Evolutionary conservation across 129 eudicot genomes (phyloP).

Genomic region (Deinandra increscens): DNA sequence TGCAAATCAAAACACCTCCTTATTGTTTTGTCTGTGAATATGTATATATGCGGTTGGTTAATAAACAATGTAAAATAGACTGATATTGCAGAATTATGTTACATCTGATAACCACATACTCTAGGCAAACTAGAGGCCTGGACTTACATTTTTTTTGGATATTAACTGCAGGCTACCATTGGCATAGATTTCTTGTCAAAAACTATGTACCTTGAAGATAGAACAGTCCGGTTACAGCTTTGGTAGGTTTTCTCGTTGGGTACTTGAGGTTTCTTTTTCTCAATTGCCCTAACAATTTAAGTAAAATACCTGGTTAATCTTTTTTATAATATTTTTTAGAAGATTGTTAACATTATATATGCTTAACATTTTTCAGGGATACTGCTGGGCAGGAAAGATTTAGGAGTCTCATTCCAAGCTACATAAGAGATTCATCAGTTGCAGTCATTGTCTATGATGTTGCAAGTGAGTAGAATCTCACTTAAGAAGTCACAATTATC

Average conservation of each 20-base stretch:
- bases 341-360: neutral
- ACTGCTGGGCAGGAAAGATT: conserved; percentile 98
- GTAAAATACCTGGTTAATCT: neutral
- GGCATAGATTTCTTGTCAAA: conserved; percentile 85
- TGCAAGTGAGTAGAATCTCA: conserved; percentile 60
- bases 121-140: neutral
- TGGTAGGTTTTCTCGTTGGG: conserved; percentile 44
- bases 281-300: neutral
- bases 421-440: conserved; percentile 93
- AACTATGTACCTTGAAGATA: conserved; percentile 87
- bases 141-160: conserved; percentile 15
- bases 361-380: conserved; percentile 60
- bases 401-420: conserved; percentile 94
- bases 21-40: neutral
- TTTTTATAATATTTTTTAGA: neutral
- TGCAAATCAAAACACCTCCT: neutral
- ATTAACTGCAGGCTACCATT: conserved; percentile 67
- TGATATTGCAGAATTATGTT: conserved; percentile 1
- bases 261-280: conserved; percentile 1
- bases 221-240: conserved; percentile 81
- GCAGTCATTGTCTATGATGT: conserved; percentile 86
- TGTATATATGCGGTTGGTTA: neutral
- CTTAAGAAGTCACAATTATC: conserved; percentile 9
- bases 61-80: neutral
- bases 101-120: neutral